Evolutionary conservation across 129 eudicot genomes (phyloP).

Genomic region (Arctium lappa): DNA sequence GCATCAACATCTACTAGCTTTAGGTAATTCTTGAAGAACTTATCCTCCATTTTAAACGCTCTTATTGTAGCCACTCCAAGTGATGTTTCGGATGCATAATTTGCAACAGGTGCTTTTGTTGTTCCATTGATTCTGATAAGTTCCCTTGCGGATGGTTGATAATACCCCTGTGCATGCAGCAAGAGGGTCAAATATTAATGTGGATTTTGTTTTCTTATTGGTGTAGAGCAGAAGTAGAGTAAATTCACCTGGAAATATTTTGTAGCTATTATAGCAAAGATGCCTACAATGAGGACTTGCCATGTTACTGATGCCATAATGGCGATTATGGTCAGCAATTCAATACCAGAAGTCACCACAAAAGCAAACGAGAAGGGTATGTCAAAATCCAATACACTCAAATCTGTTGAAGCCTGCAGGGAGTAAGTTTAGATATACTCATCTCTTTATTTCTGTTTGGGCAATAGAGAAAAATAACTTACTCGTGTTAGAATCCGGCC

Average conservation of each 20-base stretch:
- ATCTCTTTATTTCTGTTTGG: neutral
- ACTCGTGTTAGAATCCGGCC: conserved; percentile 71
- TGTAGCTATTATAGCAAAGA: conserved; percentile 48
- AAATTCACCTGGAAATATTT: conserved; percentile 51
- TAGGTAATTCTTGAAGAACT: conserved; percentile 43
- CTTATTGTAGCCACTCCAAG: conserved; percentile 68
- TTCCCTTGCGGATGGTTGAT: conserved; percentile 65
- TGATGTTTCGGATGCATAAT: conserved; percentile 64
- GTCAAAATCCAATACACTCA: conserved; percentile 62
- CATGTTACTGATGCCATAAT: conserved; percentile 73
- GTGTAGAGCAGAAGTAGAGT: neutral
- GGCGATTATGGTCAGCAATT: conserved; percentile 33
- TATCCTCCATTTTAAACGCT: conserved; percentile 51
- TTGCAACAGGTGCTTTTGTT: conserved; percentile 75
- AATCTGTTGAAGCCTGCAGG: conserved; percentile 71
- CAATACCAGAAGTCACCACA: conserved; percentile 37
- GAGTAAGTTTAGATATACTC: neutral
- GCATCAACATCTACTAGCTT: conserved; percentile 68
- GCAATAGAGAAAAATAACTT: neutral
- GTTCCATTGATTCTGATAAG: conserved; percentile 68
- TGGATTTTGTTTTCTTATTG: neutral
- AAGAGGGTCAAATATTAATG: neutral
- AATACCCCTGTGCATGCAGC: conserved; percentile 42
- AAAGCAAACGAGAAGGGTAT: conserved; percentile 43
- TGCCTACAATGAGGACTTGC: conserved; percentile 67